These are phyloP conservation scores for Citrus unshiu DNA, from an alignment of 345 rosid genomes.

Conservation along the genomic window DNA sequence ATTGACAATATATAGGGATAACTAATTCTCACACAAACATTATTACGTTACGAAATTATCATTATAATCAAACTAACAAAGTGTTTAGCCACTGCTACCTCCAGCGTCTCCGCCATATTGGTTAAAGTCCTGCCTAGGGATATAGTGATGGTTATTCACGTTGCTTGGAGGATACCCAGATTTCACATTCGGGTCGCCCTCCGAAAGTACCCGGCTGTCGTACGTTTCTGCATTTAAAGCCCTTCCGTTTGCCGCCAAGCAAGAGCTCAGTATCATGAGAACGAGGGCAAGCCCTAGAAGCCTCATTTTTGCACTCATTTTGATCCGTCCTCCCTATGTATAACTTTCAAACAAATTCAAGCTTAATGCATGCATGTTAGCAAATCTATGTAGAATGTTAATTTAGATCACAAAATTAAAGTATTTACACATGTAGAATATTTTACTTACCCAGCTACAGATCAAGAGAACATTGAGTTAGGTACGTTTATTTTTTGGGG, in stretches of 20 bases:
- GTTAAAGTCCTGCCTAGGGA: conserved; percentile 20
- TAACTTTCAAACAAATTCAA: neutral
- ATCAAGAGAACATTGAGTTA: neutral
- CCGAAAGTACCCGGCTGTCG: neutral
- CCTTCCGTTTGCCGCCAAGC: conserved; percentile 15
- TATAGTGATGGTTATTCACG: conserved; percentile 24
- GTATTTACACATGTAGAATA: neutral
- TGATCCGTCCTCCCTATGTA: neutral
- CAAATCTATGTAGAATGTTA: neutral
- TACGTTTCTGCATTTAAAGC: neutral
- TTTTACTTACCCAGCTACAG: neutral
- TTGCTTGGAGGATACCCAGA: neutral
- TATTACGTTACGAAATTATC: too few relatives aligned
- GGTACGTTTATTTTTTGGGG: neutral
- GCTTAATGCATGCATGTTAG: neutral
- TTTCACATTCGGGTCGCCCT: neutral
- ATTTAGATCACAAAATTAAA: neutral
- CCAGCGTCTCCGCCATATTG: conserved; percentile 7
- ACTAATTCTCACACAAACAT: neutral
- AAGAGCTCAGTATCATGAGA: conserved; percentile 21
- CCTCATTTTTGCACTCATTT: conserved; percentile 20
- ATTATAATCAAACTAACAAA: too few relatives aligned
- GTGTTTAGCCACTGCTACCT: conserved; percentile 4
- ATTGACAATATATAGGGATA: too few relatives aligned
- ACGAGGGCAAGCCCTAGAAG: conserved; percentile 15